Base-by-base conservation (phyloP, 371 early-diverging fungal genomes). In the Actinomortierella ambigua region DNA sequence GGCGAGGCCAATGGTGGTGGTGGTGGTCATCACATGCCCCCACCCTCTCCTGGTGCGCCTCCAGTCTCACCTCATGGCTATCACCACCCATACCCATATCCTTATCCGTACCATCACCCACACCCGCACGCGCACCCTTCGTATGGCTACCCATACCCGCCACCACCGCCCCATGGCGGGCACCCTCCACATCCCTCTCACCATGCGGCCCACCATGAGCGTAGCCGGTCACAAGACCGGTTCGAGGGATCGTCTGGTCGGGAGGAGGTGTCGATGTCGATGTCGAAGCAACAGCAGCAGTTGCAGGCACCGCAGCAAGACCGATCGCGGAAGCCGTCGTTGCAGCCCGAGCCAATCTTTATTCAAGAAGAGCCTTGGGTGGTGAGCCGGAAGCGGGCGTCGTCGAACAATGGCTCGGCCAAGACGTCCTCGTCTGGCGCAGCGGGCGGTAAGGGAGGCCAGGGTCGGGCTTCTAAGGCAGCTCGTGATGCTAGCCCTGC, bases 281-380 rank as follows among this genome's bases (percentile, higher is more conserved):
- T 42, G 27, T 59, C 46, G 2, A 22, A 56, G 34, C 26, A 59
- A 11, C 57, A 43, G 20, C 61, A 53, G 17, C 55, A 49, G 15
- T 47, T 34, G 34, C 34, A 34, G 34, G 7, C 34, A 34, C 34
- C 34, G 4, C 34, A 34, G 34, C 34, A 34, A 34, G 34, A 34
- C 11, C 34, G 34, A 34, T 34, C 34, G 34, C 34, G 34, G 7
- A 43, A 55, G 2, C 57, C 53, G 0, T 41, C 69, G 17, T 50
- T 22, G 14, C 69, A 50, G 11, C 69, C 70, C 5, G 70, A 70
- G 61, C 65, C 70, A 17, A 70, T 70, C 43, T 70, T 70, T 57
- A 70, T 70, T 42, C 70, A 70, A 53, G 70, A 70, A 28, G 70
- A 70, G 53, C 70, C 70, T 15, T 70, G 70, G 70, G 54, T 48